phyloP scores from a whole-genome alignment of 805 yeast genomes.

The Metschnikowia aberdeeniae region DNA sequence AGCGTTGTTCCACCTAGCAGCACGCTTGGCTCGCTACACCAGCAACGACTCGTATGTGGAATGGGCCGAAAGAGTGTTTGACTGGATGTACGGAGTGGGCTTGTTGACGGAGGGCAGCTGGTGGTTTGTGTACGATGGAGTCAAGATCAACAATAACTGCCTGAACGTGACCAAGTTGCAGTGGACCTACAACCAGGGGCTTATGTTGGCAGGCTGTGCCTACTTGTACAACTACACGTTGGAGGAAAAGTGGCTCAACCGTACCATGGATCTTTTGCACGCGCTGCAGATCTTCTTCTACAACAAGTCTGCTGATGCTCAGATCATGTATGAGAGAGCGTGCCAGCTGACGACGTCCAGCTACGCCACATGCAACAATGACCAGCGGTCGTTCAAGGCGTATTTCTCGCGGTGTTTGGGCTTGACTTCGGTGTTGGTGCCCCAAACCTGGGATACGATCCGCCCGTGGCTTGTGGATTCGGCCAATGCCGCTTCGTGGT shows the following conservation, averaged over 20 bases:
- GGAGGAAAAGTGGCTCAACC: conserved; percentile 59
- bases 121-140: conserved; percentile 72
- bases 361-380: conserved; percentile 60
- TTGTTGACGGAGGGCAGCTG: conserved; percentile 41
- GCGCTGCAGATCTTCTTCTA: conserved; percentile 58
- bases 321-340: conserved; percentile 74
- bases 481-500: conserved; percentile 26
- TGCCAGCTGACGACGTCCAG: conserved; percentile 53
- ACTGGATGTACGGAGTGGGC: conserved; percentile 63
- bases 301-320: conserved; percentile 24
- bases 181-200: conserved; percentile 88
- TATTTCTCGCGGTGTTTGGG: conserved; percentile 73
- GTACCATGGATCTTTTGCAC: conserved; percentile 52
- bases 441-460: conserved; percentile 49
- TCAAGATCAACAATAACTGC: conserved; percentile 58
- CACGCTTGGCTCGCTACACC: conserved; percentile 81
- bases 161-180: conserved; percentile 51
- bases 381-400: conserved; percentile 91
- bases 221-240: conserved; percentile 71
- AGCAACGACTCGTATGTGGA: conserved; percentile 68
- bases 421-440: conserved; percentile 66
- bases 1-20: conserved; percentile 79
- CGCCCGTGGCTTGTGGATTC: conserved; percentile 39
- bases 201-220: conserved; percentile 76
- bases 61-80: conserved; percentile 71